Percentiles rank a stretch among this genome's conserved stretches.
phyloP scores from a whole-genome alignment of 345 rosid genomes.

The Lepidium africanum region DNA sequence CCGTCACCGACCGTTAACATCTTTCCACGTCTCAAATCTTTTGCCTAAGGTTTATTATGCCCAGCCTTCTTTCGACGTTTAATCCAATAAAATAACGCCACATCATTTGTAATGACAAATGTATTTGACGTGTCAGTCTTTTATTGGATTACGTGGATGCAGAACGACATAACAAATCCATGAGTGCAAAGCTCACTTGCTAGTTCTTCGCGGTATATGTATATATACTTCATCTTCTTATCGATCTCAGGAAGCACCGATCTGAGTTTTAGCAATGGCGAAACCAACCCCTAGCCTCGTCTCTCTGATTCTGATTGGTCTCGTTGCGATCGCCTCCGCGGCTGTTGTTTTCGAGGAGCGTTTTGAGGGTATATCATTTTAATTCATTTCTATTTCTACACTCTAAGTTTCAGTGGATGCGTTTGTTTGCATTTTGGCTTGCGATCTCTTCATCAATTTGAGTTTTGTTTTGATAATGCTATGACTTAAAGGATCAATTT shows the following conservation, averaged over 20 bases:
- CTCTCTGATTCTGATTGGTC: constrained; percentile 30
- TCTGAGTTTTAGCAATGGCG: constrained; percentile 39
- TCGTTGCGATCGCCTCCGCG: constrained; percentile 51
- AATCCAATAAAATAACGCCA: constrained; percentile 35
- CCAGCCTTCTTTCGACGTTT: background rate
- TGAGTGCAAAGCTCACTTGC: constrained; percentile 1
- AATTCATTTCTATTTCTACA: background rate
- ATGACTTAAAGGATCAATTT: background rate
- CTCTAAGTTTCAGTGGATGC: background rate
- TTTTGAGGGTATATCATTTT: constrained; percentile 53
- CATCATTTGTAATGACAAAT: constrained; percentile 32
- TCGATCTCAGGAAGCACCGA: constrained; percentile 9
- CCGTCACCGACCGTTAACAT: constrained; percentile 7
- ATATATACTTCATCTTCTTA: background rate
- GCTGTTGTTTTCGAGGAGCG: constrained; percentile 84
- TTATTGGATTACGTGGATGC: constrained; percentile 19
- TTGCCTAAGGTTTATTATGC: background rate
- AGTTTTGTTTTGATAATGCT: background rate
- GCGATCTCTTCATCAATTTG: background rate
- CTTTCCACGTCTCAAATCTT: constrained; percentile 5
- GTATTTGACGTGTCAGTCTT: background rate
- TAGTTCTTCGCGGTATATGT: background rate
- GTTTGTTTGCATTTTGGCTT: background rate
- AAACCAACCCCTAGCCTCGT: constrained; percentile 25
- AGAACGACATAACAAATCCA: constrained; percentile 8